Evolutionary conservation across 495 filamentous ascomycete genomes (phyloP).

Genomic region (Mytilinidion resinicola): DNA sequence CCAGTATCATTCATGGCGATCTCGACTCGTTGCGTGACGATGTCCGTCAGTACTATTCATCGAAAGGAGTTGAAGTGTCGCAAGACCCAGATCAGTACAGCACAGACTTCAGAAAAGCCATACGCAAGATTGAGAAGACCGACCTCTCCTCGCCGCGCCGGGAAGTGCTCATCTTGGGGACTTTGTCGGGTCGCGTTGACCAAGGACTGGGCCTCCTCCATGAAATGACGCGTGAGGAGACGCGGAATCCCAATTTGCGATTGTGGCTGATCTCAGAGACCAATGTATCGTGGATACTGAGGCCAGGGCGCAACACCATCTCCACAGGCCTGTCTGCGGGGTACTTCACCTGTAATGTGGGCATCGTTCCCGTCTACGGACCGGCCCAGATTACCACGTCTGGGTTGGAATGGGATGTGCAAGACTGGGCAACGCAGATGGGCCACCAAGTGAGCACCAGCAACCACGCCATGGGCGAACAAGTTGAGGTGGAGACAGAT

Average conservation of each 20-base stretch:
- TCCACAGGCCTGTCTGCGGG: conserved; percentile 45
- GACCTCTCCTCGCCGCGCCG: conserved; percentile 1
- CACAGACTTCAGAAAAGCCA: conserved; percentile 73
- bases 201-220: conserved; percentile 85
- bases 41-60: conserved; percentile 54
- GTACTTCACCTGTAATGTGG: conserved; percentile 60
- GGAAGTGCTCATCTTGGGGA: conserved; percentile 66
- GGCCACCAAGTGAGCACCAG: conserved; percentile 86
- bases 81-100: conserved; percentile 71
- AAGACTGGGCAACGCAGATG: conserved; percentile 72
- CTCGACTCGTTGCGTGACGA: conserved; percentile 69
- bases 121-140: conserved; percentile 51
- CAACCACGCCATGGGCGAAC: conserved; percentile 63
- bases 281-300: conserved; percentile 74
- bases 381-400: conserved; percentile 65
- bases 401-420: conserved; percentile 87
- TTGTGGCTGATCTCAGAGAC: conserved; percentile 62
- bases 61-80: conserved; percentile 49
- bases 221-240: conserved; percentile 49
- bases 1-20: conserved; percentile 74
- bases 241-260: conserved; percentile 24
- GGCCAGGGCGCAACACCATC: conserved; percentile 60
- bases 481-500: conserved; percentile 55
- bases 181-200: conserved; percentile 83
- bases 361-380: conserved; percentile 75